Base-by-base conservation (phyloP, 768 basidiomycete species). In the Mycena indigotica region DNA sequence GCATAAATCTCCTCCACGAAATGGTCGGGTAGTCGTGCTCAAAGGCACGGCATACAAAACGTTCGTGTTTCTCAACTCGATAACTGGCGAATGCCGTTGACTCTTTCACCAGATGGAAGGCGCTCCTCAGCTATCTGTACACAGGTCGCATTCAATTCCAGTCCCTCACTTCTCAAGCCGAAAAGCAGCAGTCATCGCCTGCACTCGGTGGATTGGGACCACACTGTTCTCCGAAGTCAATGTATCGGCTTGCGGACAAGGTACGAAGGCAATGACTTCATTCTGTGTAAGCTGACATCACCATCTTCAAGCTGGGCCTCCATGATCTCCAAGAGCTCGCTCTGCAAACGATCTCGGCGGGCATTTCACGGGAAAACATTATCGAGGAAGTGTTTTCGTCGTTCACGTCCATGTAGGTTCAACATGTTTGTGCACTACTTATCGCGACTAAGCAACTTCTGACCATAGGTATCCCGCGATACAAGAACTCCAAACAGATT, bases 231-330 rank as follows among this genome's bases (percentile, higher is more conserved):
- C 73, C 77, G 0, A 79, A 79, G 52, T 78, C 76, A 0, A 78
- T 79, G 73, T 79, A 77, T 56, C 72, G 75, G 15, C 65, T 79
- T 12, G 76, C 78, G 4, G 62, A 64, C 26, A 77, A 78, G 69
- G 78, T 75, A 28, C 28, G 62, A 51, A n/a, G n/a, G n/a, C n/a
- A n/a, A n/a, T n/a, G n/a, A n/a, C n/a, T n/a, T n/a, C n/a, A n/a
- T n/a, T n/a, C n/a, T n/a, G n/a, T n/a, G n/a, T n/a, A n/a, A n/a
- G 0, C 21, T 16, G 0, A 12, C 13, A 52, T 35, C 24, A 4
- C 17, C 3, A 17, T 4, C 1, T 15, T 28, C 8, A 17, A 72
- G 69, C 53, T 68, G 5, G 67, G 60, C 3, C 40, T 56, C 3
- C 28, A 45, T 17, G 59, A 65, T n/a, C 63, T 72, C 4, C 60